A percentile compares a stretch with the other conserved stretches of the same genome.
Evolutionary conservation across 148 eudicot species (phyloP).

Genomic region (Cornus controversa): DNA sequence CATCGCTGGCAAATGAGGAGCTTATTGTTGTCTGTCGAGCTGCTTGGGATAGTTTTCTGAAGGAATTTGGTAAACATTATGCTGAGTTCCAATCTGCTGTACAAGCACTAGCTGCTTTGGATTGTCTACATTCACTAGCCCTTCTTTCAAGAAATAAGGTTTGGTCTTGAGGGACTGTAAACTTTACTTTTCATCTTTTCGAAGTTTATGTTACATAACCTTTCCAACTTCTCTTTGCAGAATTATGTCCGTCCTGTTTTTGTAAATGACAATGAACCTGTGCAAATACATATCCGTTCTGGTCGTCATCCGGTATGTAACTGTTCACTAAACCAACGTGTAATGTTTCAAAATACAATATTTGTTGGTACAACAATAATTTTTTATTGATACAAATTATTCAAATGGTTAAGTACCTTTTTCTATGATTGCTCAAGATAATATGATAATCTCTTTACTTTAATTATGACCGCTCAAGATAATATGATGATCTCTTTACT

Average conservation of each 20-base stretch:
- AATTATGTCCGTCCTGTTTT: slow-evolving; percentile 80
- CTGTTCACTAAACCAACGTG: background rate
- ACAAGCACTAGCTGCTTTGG: slow-evolving; percentile 87
- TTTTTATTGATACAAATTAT: background rate
- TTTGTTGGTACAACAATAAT: background rate
- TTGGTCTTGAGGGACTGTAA: slow-evolving; percentile 9
- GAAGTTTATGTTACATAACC: slow-evolving; percentile 1
- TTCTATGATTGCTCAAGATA: no score
- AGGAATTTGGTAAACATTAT: slow-evolving; percentile 53
- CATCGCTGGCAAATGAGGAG: slow-evolving; percentile 80
- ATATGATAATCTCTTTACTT: no score
- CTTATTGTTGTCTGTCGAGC: slow-evolving; percentile 66
- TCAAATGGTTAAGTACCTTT: background rate
- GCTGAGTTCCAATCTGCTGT: slow-evolving; percentile 84
- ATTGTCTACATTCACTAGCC: slow-evolving; percentile 91
- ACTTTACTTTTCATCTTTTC: slow-evolving; percentile 2
- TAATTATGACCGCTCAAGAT: no score
- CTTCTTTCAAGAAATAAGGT: slow-evolving; percentile 81
- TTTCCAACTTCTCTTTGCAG: slow-evolving; percentile 37
- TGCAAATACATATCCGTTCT: slow-evolving; percentile 59
- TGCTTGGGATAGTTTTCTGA: slow-evolving; percentile 74
- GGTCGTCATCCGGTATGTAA: slow-evolving; percentile 93
- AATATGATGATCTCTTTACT: no score
- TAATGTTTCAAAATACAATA: background rate
- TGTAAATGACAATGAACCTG: slow-evolving; percentile 65